Evolutionary conservation across 202 grass and related monocot species (phyloP).

Genomic region (Carex arenaria): DNA sequence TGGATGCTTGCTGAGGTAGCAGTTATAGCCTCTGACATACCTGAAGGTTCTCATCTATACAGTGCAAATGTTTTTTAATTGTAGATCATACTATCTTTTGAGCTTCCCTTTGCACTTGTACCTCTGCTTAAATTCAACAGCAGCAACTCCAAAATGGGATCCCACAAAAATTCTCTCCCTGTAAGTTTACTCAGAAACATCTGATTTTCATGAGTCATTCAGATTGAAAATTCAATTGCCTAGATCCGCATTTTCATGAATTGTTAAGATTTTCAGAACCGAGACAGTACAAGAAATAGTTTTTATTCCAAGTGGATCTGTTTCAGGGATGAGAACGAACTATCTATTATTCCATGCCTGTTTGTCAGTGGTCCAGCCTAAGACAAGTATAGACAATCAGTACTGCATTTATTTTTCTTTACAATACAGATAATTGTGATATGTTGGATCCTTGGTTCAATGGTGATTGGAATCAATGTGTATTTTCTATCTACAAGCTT

Average conservation of each 20-base stretch:
- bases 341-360: background rate
- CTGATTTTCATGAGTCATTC: background rate
- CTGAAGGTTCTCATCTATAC: conserved; percentile 44
- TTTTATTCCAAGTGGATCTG: too few species aligned
- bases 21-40: conserved; percentile 72
- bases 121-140: conserved; percentile 74
- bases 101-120: conserved; percentile 59
- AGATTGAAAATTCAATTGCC: background rate
- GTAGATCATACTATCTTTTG: conserved; percentile 61
- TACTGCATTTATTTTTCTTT: background rate
- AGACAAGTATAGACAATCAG: too few species aligned
- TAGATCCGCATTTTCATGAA: background rate
- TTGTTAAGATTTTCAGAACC: too few species aligned
- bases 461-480: conserved; percentile 67
- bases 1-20: conserved; percentile 61
- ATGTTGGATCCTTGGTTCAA: conserved; percentile 49
- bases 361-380: background rate
- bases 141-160: conserved; percentile 30
- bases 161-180: conserved; percentile 40
- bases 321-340: background rate
- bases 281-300: background rate
- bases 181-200: conserved; percentile 30
- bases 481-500: conserved; percentile 70
- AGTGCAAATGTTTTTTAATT: conserved; percentile 14
- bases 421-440: conserved; percentile 48